Evolutionary conservation across 345 rosid genomes (phyloP), one percentile per base, ranked within the genome.

Genomic region (Eucalyptus polybractea): DNA sequence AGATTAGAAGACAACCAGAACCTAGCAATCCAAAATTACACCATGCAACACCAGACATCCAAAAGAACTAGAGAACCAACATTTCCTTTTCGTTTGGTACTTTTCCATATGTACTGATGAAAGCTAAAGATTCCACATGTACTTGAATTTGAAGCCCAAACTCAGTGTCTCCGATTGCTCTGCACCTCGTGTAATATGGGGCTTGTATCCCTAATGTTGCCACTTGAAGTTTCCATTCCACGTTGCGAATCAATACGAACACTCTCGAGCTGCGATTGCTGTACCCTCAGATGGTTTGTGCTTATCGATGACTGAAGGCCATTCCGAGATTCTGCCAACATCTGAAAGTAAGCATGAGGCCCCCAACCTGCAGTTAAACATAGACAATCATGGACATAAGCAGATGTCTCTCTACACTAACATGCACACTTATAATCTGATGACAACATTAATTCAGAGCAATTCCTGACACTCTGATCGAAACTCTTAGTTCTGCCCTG

Each of bases 331-430:
- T 95, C 98, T 13, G 96, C 94, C 90, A 97, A 89, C 99, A 96
- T 94, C 95, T 94, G 97, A 88, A 96, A 96, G 90, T 96, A 97
- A 5, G 99, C 99, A 91, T 95, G 98, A 89, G 99, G 98, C 45
- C 99, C 99, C 99, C 99, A 97, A 54, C 99, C 99, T 97, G 93
- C 91, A 92, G 14, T 15, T 83, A 15, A 62, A 83, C 45, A 62
- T 21, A 37, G 6, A 47, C 80, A 40, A 60, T 65, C 50, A 45
- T 22, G 29, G 29, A 88, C 69, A 76, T 21, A 25, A 51, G 54
- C n/a, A 88, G 16, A 69, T 21, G 47, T 37, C 83, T 40, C 47
- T 76, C 14, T 37, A 76, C 80, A 69, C 5, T 69, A 86, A 50
- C 29, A 53, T 31, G 4, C 6, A 51, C 16, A 3, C 65, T 25